Base-by-base conservation (phyloP, 2,329 filamentous ascomycete genomes). In the Sarocladiaceae sp. region DNA sequence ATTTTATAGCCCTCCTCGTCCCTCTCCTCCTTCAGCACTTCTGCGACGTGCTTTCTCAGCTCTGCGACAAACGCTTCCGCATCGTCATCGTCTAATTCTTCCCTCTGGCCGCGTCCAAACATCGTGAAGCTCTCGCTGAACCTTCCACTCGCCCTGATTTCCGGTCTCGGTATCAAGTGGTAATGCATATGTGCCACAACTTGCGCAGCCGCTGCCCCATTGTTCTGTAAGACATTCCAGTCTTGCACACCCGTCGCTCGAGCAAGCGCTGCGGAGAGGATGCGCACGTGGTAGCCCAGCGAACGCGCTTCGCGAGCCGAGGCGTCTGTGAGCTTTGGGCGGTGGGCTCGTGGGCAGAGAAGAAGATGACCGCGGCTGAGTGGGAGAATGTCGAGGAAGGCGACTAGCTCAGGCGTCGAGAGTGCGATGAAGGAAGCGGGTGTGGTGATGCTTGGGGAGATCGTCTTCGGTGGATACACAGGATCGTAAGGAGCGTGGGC, bases 191-290 rank as follows among this genome's bases (percentile, higher is more conserved):
- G 93, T 20, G 88, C 87, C 2, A 97, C 91, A 15, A 96, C 90
- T 71, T 97, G 93, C 2, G 91, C 91, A 2, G 93, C 93, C 28
- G 90, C 83, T 3, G 85, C 85, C 15, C 93, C 90, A 61, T 97
- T 97, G 66, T 97, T 97, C 73, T 97, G 93, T 52, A 97, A 90
- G 26, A 97, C 84, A 68, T 99, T 99, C 87, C 93, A 97, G 71
- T 97, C 92, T 49, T 76, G 77, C 1, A 90, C 81, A 10, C 85
- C 87, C 2, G 86, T 88, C 1, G 84, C 82, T 50, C 75, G 76
- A 28, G 83, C 79, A 33, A 96, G 76, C 0, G 88, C 88, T 18
- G 81, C 74, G 17, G 87, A 88, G 2, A 97, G 73, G 3, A 93
- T 68, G 29, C 89, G 84, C 25, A 96, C 78, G 73, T 77, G 81